Evolutionary conservation across 495 filamentous ascomycete genomes (phyloP), one percentile per base, ranked within the genome.

Genomic region (Xylona heveae): DNA sequence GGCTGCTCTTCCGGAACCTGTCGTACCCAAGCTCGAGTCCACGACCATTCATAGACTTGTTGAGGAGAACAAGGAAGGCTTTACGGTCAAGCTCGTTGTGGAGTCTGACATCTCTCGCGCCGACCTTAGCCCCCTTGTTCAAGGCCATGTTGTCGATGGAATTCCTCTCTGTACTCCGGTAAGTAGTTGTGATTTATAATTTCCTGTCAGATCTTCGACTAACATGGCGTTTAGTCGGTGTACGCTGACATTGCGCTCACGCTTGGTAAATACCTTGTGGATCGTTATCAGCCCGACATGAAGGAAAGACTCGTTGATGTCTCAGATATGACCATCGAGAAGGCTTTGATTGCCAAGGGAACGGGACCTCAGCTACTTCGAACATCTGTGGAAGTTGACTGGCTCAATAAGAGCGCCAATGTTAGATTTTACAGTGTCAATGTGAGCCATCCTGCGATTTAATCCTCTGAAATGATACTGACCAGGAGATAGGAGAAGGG

Each of bases 191-290:
- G n/a, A n/a, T 7, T 5, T 22, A 21, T 13, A 5, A n/a, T 19
- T 18, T 15, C 28, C n/a, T 16, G 5, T 12, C 26, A 17, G 16
- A 42, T n/a, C 8, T 9, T 17, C 13, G 12, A 28, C 29, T 29
- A 31, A 13, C 9, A 28, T 25, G 27, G 22, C 19, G 10, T 25
- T 1, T 31, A 62, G 51, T 67, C 73, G 2, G 50, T 83, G 1
- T 82, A 80, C 37, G 76, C 68, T 17, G 78, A 85, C 47, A 78
- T 81, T 56, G 75, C 74, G 8, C 62, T 78, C 37, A 82, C 78
- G 0, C 50, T 79, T 24, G 71, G 61, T 37, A 64, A 81, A 17
- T 80, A 78, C 39, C 53, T 71, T 17, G 64, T 75, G 32, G 61
- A 67, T 35, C 55, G 68, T 24, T 47, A 67, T 31, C 59, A 63